phyloP scores from a whole-genome alignment of 2,329 filamentous ascomycete species.

The Colletotrichum higginsianum region DNA sequence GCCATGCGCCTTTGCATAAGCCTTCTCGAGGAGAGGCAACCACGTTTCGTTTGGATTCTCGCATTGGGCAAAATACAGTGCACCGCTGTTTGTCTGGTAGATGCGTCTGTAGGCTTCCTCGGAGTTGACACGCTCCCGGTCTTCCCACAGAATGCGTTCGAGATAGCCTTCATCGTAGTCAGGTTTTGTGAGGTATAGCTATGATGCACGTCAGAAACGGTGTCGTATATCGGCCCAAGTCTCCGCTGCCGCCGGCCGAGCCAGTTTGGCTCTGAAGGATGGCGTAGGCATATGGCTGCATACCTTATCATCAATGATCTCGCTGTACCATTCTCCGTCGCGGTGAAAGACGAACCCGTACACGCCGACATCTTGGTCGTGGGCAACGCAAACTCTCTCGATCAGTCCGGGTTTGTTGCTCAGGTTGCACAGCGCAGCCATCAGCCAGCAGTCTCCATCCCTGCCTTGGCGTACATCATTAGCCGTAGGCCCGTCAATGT shows the following conservation, averaged over 20 bases:
- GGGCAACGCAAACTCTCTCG: slow-evolving; percentile 80
- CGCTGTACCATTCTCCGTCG: slow-evolving; percentile 80
- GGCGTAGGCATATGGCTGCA: not conserved
- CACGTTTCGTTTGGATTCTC: slow-evolving; percentile 83
- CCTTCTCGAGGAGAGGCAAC: slow-evolving; percentile 85
- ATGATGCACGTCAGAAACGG: not conserved
- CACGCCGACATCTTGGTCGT: slow-evolving; percentile 81
- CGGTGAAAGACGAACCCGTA: slow-evolving; percentile 90
- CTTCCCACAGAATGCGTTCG: slow-evolving; percentile 61
- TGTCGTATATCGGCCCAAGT: not conserved
- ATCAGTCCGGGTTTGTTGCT: slow-evolving; percentile 81
- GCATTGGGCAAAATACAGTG: slow-evolving; percentile 84
- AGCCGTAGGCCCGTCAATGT: slow-evolving; percentile 81
- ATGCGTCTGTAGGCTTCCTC: slow-evolving; percentile 76
- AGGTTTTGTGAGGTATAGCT: slow-evolving; percentile 68
- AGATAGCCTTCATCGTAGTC: slow-evolving; percentile 73
- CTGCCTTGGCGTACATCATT: slow-evolving; percentile 85
- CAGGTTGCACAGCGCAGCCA: slow-evolving; percentile 84
- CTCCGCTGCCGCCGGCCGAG: not conserved
- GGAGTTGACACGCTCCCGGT: slow-evolving; percentile 64
- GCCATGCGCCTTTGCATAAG: slow-evolving; percentile 85
- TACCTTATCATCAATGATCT: slow-evolving; percentile 71
- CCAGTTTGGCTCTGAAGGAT: not conserved
- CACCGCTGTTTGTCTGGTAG: slow-evolving; percentile 81
- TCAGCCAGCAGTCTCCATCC: slow-evolving; percentile 88